Evolutionary conservation across 208 protist genomes (phyloP), one percentile per base, ranked within the genome.

Genomic region (Leishmania tropica): DNA sequence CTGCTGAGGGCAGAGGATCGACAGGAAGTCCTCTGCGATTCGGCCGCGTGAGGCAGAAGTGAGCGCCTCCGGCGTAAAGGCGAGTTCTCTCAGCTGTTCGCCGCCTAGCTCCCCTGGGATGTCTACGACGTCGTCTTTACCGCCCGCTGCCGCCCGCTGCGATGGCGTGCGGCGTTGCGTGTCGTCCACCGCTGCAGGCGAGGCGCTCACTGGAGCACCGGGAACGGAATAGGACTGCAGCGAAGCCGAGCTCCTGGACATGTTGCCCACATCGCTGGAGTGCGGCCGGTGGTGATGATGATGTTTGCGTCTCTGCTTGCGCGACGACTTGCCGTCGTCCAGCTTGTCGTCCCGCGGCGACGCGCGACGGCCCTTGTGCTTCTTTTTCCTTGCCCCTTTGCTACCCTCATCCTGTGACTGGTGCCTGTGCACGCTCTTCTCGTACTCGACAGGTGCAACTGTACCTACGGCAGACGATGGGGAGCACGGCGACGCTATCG

Each of bases 1-100:
- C 87, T 97, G 94, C 79, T 97, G 93, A 0, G 92, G 94, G 80
- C 90, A 94, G 17, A 97, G 81, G 51, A 96, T 90, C 24, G 90
- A 93, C 19, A 95, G 78, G 81, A 97, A 95, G 64, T 94, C 81
- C 54, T 96, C 91, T 7, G 90, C 90, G 67, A 96, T 93, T 76
- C 85, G 84, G 68, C 67, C 90, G 37, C 93, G 90, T 58, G 87
- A 79, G 35, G 79, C 58, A 31, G 89, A 81, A 17, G 87, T 88
- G 56, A 94, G 88, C 31, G 84, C 83, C 42, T 84, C 80, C 1
- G 79, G 79, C 21, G 78, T 79, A 58, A 88, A 81, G 35, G 81
- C 73, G 0, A 56, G 60, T 35, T 84, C 79, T 28, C 68, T 53
- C 13, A 86, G 81, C 67, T 74, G 47, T 3, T 8, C 48, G 15